Base-by-base conservation (phyloP, 108 stramenopile genomes). In the Aurantiochytrium sp. region DNA sequence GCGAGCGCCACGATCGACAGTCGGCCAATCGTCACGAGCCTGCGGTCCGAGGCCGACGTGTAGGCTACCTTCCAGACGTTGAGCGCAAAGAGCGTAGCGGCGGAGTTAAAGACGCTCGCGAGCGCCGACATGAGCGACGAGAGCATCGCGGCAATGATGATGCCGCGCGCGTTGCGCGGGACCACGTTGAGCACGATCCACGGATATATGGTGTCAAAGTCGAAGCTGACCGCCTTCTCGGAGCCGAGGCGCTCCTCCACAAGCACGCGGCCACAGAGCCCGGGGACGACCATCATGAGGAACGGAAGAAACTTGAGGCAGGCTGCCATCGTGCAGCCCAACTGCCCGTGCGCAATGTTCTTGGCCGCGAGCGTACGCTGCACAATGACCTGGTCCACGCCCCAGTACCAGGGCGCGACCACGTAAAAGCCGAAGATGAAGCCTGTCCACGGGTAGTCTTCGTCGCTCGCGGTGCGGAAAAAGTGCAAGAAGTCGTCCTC, bases 371-470 rank as follows among this genome's bases (percentile, higher is more conserved):
- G 73, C 12, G 45, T 48, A 6, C 73, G 73, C 45, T 81, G 73
- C 42, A 81, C 73, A 48, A 81, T 81, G 45, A 81, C 73, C 39
- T 81, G 73, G 24, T 81, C 73, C 12, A 81, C 73, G 73, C 73
- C 39, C 73, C 73, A 81, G 30, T 81, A 81, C 73, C 73, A 81
- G 6, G 73, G 73, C 45, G 73, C 73, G 1, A 81, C 45, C 24
- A 48, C 73, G 24, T 81, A 81, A 3, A 48, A 81, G 12, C 73
- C 73, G 24, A 81, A 81, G 27, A 81, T 41, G 24, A 81, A 81
- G 27, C 73, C 73, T 3, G 73, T 81, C 73, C 73, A 81, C 1
- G 73, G 73, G 39, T 81, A 81, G 27, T 48, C 73, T 24, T 41
- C 42, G 24, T 81, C 73, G 42, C 21, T 48, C 24, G 12, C 39